Conservation (phyloP, 352 stramenopile genomes). For the Chrysophaeum taylorii region DNA sequence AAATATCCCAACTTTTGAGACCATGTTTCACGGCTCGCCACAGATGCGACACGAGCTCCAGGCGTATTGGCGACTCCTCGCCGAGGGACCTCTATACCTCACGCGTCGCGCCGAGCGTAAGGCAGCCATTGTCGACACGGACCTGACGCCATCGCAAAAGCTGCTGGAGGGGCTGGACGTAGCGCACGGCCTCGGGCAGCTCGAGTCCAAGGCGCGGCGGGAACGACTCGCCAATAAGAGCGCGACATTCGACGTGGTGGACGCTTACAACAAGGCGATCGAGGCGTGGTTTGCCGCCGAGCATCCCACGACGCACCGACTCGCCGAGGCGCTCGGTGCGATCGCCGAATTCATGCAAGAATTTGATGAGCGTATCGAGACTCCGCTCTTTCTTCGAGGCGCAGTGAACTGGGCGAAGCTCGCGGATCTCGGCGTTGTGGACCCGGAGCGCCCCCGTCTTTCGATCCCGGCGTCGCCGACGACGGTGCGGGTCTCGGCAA, state of each 20-base stretch:
- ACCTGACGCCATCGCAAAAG: not conserved
- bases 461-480: too few species aligned
- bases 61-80: constrained; percentile 71
- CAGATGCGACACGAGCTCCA: constrained; percentile 75
- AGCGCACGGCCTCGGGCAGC: not conserved
- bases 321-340: constrained; percentile 58
- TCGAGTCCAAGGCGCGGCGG: constrained; percentile 17
- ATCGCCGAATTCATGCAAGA: constrained; percentile 76
- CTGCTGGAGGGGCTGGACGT: constrained; percentile 13
- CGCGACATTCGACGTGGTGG: constrained; percentile 75
- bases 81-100: constrained; percentile 45
- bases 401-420: constrained; percentile 57
- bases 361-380: constrained; percentile 62
- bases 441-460: too few species aligned
- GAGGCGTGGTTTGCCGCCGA: constrained; percentile 66
- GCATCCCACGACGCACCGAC: constrained; percentile 56
- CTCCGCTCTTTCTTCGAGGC: constrained; percentile 64
- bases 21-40: constrained; percentile 60
- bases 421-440: constrained; percentile 51
- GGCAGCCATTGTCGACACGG: constrained; percentile 20
- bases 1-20: constrained; percentile 75
- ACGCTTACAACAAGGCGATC: constrained; percentile 70
- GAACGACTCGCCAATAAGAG: constrained; percentile 29
- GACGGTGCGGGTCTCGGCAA: too few species aligned
- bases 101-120: constrained; percentile 23